phyloP scores from a whole-genome alignment of 2,329 filamentous ascomycete genomes.

The Ascochyta lentis region DNA sequence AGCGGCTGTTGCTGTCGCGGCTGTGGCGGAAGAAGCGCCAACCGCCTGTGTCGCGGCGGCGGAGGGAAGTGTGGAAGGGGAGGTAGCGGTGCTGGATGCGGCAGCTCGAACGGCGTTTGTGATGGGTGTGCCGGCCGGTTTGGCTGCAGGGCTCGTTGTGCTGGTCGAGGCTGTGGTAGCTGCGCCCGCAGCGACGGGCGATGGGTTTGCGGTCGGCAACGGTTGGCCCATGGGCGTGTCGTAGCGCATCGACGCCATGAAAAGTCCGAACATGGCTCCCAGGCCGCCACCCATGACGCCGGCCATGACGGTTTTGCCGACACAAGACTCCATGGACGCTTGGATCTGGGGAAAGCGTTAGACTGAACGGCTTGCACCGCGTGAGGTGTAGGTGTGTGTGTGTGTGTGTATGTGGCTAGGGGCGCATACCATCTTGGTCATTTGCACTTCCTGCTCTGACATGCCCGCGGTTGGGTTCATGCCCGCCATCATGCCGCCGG shows the following conservation, averaged over 20 bases:
- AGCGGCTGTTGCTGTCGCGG: conserved; percentile 51
- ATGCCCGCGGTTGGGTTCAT: conserved; percentile 48
- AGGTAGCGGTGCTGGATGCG: conserved; percentile 53
- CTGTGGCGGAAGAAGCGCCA: conserved; percentile 59
- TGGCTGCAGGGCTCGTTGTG: conserved; percentile 40
- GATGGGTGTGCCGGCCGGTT: conserved; percentile 27
- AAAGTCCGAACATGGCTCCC: conserved; percentile 91
- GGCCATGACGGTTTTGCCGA: conserved; percentile 85
- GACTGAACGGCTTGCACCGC: not conserved
- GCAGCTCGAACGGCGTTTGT: conserved; percentile 50
- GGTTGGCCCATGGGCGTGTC: conserved; percentile 77
- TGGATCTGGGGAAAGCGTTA: conserved; percentile 66
- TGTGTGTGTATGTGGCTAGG: not conserved
- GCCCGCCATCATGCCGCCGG: conserved; percentile 31
- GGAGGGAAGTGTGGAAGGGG: conserved; percentile 33
- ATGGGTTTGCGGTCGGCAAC: conserved; percentile 17
- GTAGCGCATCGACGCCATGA: conserved; percentile 99
- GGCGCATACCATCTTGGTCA: conserved; percentile 54
- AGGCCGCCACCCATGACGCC: conserved; percentile 94
- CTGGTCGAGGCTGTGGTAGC: conserved; percentile 44
- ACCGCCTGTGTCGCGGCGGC: conserved; percentile 49
- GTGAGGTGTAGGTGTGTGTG: not conserved
- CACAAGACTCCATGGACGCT: conserved; percentile 88
- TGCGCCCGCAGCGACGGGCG: conserved; percentile 43
- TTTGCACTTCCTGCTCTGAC: conserved; percentile 55